These are phyloP conservation scores for Ceratocystis eucalypticola DNA, from an alignment of 2,329 filamentous ascomycete species.

Conservation along the genomic window DNA sequence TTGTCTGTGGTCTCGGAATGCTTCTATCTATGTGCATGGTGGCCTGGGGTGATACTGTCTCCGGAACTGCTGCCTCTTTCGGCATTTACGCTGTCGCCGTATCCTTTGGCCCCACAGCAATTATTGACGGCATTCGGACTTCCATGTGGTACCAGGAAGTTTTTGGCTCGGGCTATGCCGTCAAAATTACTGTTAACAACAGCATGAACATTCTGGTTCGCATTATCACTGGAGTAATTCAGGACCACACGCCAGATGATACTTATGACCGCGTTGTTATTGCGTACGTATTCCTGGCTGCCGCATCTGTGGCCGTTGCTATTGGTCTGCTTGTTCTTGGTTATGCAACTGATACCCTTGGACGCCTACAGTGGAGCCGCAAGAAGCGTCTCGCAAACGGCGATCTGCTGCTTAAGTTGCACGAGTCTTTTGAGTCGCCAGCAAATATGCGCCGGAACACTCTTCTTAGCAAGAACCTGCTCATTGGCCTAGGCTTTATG, in stretches of 20 bases:
- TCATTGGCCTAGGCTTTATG: constrained; percentile 32
- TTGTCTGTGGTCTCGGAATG: constrained; percentile 39
- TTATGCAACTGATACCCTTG: constrained; percentile 31
- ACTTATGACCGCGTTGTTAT: constrained; percentile 42
- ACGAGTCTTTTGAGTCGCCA: constrained; percentile 29
- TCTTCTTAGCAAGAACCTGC: constrained; percentile 31
- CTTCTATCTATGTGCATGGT: constrained; percentile 40
- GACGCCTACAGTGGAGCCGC: constrained; percentile 43
- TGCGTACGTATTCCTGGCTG: constrained; percentile 42
- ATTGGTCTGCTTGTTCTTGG: constrained; percentile 29
- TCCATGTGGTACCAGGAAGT: constrained; percentile 46
- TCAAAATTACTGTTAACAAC: constrained; percentile 51
- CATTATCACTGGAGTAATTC: constrained; percentile 43
- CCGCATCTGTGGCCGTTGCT: constrained; percentile 35
- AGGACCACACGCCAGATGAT: constrained; percentile 40
- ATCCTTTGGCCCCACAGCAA: constrained; percentile 42
- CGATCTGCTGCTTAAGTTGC: constrained; percentile 31
- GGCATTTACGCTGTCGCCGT: constrained; percentile 45
- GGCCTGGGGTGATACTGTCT: constrained; percentile 35
- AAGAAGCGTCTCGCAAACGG: constrained; percentile 37
- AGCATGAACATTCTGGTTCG: constrained; percentile 48
- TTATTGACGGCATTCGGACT: constrained; percentile 48
- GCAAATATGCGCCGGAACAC: constrained; percentile 29
- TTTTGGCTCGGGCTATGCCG: constrained; percentile 45
- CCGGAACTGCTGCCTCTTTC: constrained; percentile 45